Base-by-base conservation (phyloP, 2,329 filamentous ascomycete species). In the Blastomyces emzantsi region DNA sequence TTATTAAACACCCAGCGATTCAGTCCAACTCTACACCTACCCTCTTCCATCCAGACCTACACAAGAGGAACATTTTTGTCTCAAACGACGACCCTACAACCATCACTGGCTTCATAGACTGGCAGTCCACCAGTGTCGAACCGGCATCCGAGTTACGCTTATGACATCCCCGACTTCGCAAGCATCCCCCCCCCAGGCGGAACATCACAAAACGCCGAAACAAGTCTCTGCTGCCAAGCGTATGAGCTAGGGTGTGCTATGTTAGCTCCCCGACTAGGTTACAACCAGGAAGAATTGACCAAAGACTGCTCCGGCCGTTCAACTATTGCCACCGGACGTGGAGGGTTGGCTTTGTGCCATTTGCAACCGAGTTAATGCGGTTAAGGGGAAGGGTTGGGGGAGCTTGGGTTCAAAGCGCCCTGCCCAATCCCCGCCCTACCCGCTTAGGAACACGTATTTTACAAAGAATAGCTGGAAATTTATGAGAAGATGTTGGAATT, bases 11-110 rank as follows among this genome's bases (percentile, higher is more conserved):
- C 65, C 62, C 68, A 64, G 60, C 65, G 79, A 2, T 73, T 76
- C 61, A 75, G 39, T 13, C 39, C 39, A 41, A 41, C 39, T 41
- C 13, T 41, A 41, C 39, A 11, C 39, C 39, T 8, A 41, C 39
- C 13, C 39, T 41, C 9, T 41, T 41, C 39, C 39, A 79, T 62
- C 72, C 74, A 17, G 76, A 79, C 67, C 64, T 78, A 49, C 72
- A 79, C 66, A 75, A 73, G 69, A 69, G 75, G 64, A 80, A 79
- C 66, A 76, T 79, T 30, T 79, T 77, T 64, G 73, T 80, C 58
- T 76, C 73, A 8, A 70, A 74, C 59, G 70, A 75, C 9, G 70
- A 79, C 61, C 74, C 77, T 17, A 72, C 72, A 33, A 62, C 70
- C 22, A 68, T 79, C 39, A 41, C 39, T 41, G 39, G 39, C 39